phyloP scores from a whole-genome alignment of 768 basidiomycete species.

The Kwoniella shandongensis region DNA sequence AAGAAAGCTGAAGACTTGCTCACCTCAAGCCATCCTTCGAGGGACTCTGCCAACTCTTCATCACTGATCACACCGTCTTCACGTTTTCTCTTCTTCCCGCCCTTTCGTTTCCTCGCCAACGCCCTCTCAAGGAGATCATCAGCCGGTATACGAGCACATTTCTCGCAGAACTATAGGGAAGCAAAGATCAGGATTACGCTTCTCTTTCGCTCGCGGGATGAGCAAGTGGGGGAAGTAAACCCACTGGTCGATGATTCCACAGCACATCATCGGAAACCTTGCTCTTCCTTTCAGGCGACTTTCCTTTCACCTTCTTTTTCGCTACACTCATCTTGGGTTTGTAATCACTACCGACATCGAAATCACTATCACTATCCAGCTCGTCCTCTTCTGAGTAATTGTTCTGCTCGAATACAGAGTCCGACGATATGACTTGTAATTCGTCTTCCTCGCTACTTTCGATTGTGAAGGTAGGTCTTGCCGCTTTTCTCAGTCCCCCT shows the following conservation, averaged over 20 bases:
- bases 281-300: background rate
- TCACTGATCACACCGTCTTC: conserved; percentile 34
- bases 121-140: conserved; percentile 31
- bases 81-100: conserved; percentile 13
- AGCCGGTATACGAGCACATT: conserved; percentile 35
- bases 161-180: conserved; percentile 34
- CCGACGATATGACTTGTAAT: background rate
- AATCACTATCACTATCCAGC: conserved; percentile 25
- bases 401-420: conserved; percentile 4
- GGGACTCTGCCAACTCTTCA: conserved; percentile 25
- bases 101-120: conserved; percentile 22
- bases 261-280: conserved; percentile 8
- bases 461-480: no score
- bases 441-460: conserved; percentile 1
- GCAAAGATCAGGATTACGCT: background rate
- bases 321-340: conserved; percentile 2
- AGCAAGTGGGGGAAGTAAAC: conserved; percentile 1
- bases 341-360: conserved; percentile 10
- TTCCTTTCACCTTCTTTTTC: conserved; percentile 13
- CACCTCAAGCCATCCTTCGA: conserved; percentile 42
- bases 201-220: conserved; percentile 4
- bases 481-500: no score
- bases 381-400: conserved; percentile 28
- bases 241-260: conserved; percentile 13
- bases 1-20: background rate